Evolutionary conservation across 2,329 filamentous ascomycete genomes (phyloP), one percentile per base, ranked within the genome.

Genomic region (Endocalyx cinctus): DNA sequence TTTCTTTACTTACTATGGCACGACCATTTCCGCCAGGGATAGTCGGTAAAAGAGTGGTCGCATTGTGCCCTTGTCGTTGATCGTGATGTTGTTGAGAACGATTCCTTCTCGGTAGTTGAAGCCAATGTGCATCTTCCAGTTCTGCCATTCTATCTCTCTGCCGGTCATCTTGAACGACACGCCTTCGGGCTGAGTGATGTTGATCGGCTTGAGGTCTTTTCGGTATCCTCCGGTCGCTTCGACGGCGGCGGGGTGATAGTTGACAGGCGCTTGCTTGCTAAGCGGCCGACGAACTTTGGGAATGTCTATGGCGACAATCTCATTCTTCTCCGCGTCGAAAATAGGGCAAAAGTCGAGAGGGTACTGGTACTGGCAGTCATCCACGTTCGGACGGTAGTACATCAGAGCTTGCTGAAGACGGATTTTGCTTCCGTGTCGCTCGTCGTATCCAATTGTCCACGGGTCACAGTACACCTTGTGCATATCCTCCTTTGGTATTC

Each of bases 101-200:
- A 95, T 83, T 15, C 89, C 89, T 62, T 96, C 89, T 17, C 86
- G 77, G 66, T 95, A 92, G 69, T 94, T 95, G 74, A 95, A 96
- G 16, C 89, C 89, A 38, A 96, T 77, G 58, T 95, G 89, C 45
- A 95, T 77, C 50, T 77, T 90, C 84, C 87, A 96, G 55, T 94
- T 94, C 60, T 94, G 88, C 89, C 89, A 95, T 45, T 79, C 77
- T 31, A 95, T 72, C 28, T 77, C 76, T 10, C 87, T 68, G 2
- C 86, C 86, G 3, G 81, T 73, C 45, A 94, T 67, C 14, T 72
- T 78, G 67, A 95, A 96, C 0, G 86, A 92, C 1, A 94, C 87
- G 12, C 89, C 89, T 48, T 94, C 85, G 0, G 87, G 87, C 53
- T 94, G 87, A 1, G 84, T 87, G 52, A 94, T 88, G 57, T 89